A percentile compares a stretch with the other conserved stretches of the same genome.
phyloP scores from a whole-genome alignment of 305 asterid species.

The Stenogyne calaminthoides region DNA sequence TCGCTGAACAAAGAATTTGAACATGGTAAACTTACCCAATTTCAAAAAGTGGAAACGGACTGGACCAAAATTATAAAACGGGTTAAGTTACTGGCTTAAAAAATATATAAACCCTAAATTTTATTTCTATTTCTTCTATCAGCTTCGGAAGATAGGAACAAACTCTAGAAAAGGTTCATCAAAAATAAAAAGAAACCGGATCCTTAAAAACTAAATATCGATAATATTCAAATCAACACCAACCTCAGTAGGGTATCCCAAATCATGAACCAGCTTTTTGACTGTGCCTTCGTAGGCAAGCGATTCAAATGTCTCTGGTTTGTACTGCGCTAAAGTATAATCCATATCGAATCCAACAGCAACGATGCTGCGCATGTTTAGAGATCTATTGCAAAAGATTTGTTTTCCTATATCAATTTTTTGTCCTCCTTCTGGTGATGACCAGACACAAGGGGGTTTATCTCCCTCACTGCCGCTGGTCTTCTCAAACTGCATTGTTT shows the following conservation, averaged over 20 bases:
- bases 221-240: constrained; percentile 26
- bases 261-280: constrained; percentile 77
- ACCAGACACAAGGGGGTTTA: constrained; percentile 61
- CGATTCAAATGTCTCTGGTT: constrained; percentile 84
- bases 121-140: constrained; percentile 4
- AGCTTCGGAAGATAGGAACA: constrained; percentile 10
- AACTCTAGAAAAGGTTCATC: constrained; percentile 11
- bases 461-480: constrained; percentile 37
- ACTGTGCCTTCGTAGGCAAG: constrained; percentile 94
- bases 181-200: constrained; percentile 3
- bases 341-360: constrained; percentile 99
- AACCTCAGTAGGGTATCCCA: constrained; percentile 92
- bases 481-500: constrained; percentile 45
- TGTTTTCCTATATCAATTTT: constrained; percentile 67
- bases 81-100: too few relatives aligned
- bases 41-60: too few relatives aligned
- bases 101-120: neutral
- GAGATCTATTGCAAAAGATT: constrained; percentile 90
- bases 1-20: too few relatives aligned
- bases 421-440: constrained; percentile 78
- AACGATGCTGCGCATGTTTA: constrained; percentile 85
- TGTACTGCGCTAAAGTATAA: constrained; percentile 92
- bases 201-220: constrained; percentile 18
- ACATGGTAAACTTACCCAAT: too few relatives aligned
- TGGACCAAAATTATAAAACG: too few relatives aligned